Percentiles rank a stretch among this genome's conserved stretches.
Evolutionary conservation across 257 asterid genomes (phyloP).

Genomic region (Perilla frutescens): DNA sequence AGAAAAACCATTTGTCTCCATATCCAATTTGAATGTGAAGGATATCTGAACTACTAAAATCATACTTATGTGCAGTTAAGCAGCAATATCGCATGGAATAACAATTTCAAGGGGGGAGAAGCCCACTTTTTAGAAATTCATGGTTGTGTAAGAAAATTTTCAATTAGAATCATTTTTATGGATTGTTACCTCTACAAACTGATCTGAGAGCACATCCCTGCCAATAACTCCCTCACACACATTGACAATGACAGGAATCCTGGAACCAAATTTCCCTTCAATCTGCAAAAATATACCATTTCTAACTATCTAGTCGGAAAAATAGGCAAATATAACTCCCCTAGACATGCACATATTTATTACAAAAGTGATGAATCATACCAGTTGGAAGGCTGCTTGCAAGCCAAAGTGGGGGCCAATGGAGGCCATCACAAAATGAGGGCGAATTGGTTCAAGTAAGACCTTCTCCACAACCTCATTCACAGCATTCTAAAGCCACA

Average conservation of each 20-base stretch:
- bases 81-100: not conserved
- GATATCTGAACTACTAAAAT: not conserved
- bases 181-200: slow-evolving; percentile 62
- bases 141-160: slow-evolving; percentile 8
- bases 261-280: slow-evolving; percentile 53
- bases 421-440: slow-evolving; percentile 80
- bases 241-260: slow-evolving; percentile 58
- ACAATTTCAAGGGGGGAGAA: not conserved
- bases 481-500: slow-evolving; percentile 64
- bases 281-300: slow-evolving; percentile 54
- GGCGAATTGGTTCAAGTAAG: slow-evolving; percentile 69
- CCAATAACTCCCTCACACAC: slow-evolving; percentile 70
- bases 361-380: slow-evolving; percentile 32
- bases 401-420: slow-evolving; percentile 55
- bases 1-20: not conserved
- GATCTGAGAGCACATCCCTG: slow-evolving; percentile 56
- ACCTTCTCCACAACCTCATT: slow-evolving; percentile 74
- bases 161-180: not conserved
- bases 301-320: slow-evolving; percentile 29
- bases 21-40: slow-evolving; percentile 7
- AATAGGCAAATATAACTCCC: slow-evolving; percentile 11
- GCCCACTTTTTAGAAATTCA: slow-evolving; percentile 5
- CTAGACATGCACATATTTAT: not conserved
- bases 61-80: slow-evolving; percentile 17
- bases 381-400: slow-evolving; percentile 55